These are phyloP conservation scores for Cinchona pubescens DNA, from an alignment of 257 asterid genomes.

Conservation along the genomic window DNA sequence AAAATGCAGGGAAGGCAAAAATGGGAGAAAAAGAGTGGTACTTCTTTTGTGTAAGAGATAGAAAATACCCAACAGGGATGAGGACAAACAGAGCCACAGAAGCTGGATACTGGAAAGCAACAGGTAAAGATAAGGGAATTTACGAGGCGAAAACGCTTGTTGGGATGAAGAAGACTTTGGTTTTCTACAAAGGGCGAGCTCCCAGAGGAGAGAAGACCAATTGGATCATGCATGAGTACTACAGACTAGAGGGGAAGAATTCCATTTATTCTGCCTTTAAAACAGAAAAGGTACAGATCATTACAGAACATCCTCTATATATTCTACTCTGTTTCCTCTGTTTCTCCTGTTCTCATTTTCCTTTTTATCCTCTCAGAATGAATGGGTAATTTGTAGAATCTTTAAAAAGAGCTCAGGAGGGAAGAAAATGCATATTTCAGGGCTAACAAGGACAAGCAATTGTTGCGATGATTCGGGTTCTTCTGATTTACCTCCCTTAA, in stretches of 20 bases:
- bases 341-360: not conserved
- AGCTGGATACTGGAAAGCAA: conserved; percentile 90
- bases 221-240: conserved; percentile 88
- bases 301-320: no score
- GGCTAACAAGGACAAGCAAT: conserved; percentile 19
- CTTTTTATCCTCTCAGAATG: conserved; percentile 43
- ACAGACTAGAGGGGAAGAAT: conserved; percentile 58
- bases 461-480: conserved; percentile 16
- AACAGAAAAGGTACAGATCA: conserved; percentile 40
- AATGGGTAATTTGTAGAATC: conserved; percentile 78
- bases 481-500: conserved; percentile 48
- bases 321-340: conserved; percentile 16
- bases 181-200: conserved; percentile 80
- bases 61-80: conserved; percentile 76
- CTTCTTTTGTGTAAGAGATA: conserved; percentile 73
- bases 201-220: conserved; percentile 77
- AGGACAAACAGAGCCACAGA: conserved; percentile 82
- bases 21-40: conserved; percentile 88
- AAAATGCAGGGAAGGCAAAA: conserved; percentile 61
- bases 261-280: conserved; percentile 31
- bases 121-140: conserved; percentile 80
- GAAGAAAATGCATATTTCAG: conserved; percentile 58
- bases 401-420: conserved; percentile 66
- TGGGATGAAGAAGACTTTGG: conserved; percentile 86
- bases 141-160: conserved; percentile 54